Conservation (phyloP, 495 filamentous ascomycete species). For the Neurospora discreta region DNA sequence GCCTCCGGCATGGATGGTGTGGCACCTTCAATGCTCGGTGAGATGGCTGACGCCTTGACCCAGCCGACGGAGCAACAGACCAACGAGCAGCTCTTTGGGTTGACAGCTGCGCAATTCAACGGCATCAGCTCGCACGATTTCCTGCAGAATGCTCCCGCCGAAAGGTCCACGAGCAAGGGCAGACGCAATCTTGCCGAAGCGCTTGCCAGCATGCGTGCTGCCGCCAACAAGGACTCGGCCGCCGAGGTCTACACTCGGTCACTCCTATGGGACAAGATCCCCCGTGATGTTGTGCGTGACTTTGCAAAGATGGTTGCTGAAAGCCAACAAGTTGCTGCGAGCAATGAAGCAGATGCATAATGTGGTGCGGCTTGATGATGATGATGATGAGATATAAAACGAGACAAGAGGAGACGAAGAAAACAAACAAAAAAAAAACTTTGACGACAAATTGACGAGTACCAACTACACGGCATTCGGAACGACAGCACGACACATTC, state of each 20-base stretch:
- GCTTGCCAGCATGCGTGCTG: conserved; percentile 61
- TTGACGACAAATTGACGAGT: background rate
- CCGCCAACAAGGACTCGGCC: conserved; percentile 50
- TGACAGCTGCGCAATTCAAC: conserved; percentile 84
- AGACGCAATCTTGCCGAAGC: conserved; percentile 74
- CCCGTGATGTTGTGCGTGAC: conserved; percentile 80
- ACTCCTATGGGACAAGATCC: conserved; percentile 89
- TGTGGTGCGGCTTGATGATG: background rate
- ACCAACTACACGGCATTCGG: background rate
- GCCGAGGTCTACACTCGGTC: conserved; percentile 88
- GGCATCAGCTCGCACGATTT: conserved; percentile 64
- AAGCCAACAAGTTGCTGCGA: conserved; percentile 24
- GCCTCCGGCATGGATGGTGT: conserved; percentile 41
- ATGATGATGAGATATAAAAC: conserved; percentile 2
- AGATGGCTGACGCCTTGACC: conserved; percentile 61
- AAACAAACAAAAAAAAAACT: background rate
- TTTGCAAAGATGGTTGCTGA: conserved; percentile 82
- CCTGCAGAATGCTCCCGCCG: conserved; percentile 36
- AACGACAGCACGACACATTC: background rate
- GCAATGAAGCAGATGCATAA: conserved; percentile 29
- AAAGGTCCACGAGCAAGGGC: conserved; percentile 39
- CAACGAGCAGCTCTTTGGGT: conserved; percentile 76
- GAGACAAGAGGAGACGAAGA: conserved; percentile 1
- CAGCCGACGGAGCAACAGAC: conserved; percentile 76
- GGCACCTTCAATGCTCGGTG: conserved; percentile 56